Percentiles rank a stretch among this genome's conserved stretches.
These are phyloP conservation scores for Nosema bombycis DNA, from an alignment of 371 early-diverging fungal genomes.

Conservation along the genomic window DNA sequence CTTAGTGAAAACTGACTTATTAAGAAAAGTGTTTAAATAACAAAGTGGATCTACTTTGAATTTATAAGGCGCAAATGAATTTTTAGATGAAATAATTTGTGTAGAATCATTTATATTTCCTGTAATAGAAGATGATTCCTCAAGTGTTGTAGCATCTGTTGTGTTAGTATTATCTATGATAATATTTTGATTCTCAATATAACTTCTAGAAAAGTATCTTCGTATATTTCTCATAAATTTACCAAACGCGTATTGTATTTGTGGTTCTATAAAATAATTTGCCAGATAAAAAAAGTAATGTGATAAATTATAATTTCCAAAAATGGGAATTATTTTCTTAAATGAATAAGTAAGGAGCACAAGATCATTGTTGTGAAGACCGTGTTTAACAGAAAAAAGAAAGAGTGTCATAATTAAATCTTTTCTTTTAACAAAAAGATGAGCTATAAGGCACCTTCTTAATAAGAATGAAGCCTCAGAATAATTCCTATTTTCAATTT, in stretches of 20 bases:
- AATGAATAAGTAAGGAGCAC: not conserved
- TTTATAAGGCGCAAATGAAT: not conserved
- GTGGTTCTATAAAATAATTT: slow-evolving; percentile 11
- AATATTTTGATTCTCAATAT: not conserved
- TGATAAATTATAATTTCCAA: not conserved
- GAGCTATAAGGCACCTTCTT: slow-evolving; percentile 42
- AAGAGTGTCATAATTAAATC: slow-evolving; percentile 39
- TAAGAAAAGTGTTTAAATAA: slow-evolving; percentile 7
- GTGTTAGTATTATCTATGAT: not conserved
- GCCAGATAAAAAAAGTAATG: slow-evolving; percentile 16
- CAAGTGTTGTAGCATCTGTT: not conserved
- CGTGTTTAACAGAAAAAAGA: slow-evolving; percentile 38
- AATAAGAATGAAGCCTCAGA: slow-evolving; percentile 41
- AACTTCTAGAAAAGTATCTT: not conserved
- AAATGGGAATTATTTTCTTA: not conserved
- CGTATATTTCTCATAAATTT: slow-evolving; percentile 9
- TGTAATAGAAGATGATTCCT: not conserved
- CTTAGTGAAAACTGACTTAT: not conserved
- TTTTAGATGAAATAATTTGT: not conserved
- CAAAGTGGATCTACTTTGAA: slow-evolving; percentile 2
- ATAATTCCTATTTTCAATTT: slow-evolving; percentile 8
- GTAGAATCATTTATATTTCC: not conserved
- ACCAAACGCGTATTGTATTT: not conserved
- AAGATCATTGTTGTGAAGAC: not conserved
- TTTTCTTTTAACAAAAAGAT: slow-evolving; percentile 40